Conservation (phyloP, 176 grass and related monocot species). For the Carex scoparia region DNA sequence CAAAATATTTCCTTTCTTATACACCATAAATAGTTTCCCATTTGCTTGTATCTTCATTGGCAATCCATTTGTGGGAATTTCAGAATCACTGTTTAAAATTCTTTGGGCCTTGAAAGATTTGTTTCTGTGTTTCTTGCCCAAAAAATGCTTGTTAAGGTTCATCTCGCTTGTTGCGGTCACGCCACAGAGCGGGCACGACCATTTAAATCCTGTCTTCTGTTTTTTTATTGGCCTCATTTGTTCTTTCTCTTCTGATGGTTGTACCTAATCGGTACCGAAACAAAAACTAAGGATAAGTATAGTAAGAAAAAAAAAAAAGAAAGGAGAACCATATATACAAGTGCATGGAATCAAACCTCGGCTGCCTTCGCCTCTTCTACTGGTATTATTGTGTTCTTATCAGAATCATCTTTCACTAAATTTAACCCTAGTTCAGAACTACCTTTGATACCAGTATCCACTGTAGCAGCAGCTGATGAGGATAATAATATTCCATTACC, state of each 20-base stretch:
- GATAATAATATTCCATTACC: neutral
- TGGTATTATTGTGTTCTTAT: neutral
- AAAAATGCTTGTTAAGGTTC: slow-evolving; percentile 16
- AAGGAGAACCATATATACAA: neutral
- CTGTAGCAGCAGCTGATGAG: neutral
- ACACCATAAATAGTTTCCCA: slow-evolving; percentile 7
- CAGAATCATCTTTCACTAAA: neutral
- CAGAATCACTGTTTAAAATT: neutral
- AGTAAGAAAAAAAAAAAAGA: neutral
- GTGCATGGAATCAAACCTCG: neutral
- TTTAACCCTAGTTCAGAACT: neutral
- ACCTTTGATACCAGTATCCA: neutral
- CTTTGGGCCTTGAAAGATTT: neutral
- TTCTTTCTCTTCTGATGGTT: neutral
- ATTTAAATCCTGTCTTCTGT: slow-evolving; percentile 10
- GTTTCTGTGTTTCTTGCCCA: slow-evolving; percentile 16
- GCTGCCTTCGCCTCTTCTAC: neutral
- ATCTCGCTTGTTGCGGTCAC: neutral
- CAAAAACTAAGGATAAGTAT: neutral
- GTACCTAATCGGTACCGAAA: neutral
- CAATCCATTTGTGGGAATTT: neutral
- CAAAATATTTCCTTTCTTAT: neutral
- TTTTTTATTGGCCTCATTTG: neutral
- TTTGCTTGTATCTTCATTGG: slow-evolving; percentile 2
- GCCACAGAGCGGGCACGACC: slow-evolving; percentile 2